Conservation (phyloP, 106 monocot genomes). For the Cymbidium sinense region DNA sequence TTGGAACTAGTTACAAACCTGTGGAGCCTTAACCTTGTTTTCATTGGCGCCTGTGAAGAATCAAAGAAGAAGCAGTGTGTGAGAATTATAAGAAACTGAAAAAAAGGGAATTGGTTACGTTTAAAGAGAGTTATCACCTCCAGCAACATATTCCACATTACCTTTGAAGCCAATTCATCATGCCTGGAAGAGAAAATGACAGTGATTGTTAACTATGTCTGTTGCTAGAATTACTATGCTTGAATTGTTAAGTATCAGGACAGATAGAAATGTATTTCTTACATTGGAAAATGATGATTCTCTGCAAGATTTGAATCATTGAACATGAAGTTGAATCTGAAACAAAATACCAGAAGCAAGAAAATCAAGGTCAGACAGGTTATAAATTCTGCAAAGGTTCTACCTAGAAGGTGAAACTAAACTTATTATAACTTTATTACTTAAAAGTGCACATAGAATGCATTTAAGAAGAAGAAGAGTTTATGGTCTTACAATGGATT, state of each 20-base stretch:
- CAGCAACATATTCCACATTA: constrained; percentile 89
- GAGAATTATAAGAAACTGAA: too few species aligned
- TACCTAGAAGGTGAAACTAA: neutral
- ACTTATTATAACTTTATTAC: too few species aligned
- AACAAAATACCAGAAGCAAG: neutral
- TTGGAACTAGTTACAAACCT: constrained; percentile 34
- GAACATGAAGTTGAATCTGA: constrained; percentile 58
- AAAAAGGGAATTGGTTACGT: too few species aligned
- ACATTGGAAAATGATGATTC: constrained; percentile 80
- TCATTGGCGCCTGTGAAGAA: constrained; percentile 92
- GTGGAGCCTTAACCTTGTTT: too few species aligned
- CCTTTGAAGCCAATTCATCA: constrained; percentile 66
- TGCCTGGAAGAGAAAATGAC: constrained; percentile 36
- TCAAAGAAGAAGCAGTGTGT: too few species aligned
- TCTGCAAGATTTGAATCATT: constrained; percentile 84
- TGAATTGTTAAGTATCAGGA: neutral
- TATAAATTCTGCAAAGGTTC: neutral
- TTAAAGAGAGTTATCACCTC: too few species aligned
- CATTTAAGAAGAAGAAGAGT: too few species aligned
- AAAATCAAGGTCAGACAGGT: neutral
- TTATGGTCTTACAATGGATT: too few species aligned
- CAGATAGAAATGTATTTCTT: constrained; percentile 13
- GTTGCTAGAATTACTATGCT: neutral
- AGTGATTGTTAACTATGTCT: neutral
- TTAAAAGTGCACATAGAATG: too few species aligned